phyloP scores from a whole-genome alignment of 805 yeast species.

The Suhomyces emberorum region DNA sequence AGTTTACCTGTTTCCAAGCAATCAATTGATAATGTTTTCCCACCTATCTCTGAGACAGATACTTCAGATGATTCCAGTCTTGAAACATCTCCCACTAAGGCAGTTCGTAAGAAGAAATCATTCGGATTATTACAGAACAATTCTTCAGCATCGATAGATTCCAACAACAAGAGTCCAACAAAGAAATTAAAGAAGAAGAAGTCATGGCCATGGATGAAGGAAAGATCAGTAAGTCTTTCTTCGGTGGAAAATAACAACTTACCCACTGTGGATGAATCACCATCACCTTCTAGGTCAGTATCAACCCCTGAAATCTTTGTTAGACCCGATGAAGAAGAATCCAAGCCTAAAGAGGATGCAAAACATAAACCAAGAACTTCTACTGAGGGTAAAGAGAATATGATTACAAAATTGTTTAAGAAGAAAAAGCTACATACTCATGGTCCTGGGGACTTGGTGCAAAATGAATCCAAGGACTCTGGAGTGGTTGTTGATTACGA shows the following conservation, averaged over 20 bases:
- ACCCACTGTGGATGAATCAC: constrained; percentile 21
- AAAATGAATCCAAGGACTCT: constrained; percentile 11
- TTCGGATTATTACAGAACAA: constrained; percentile 13
- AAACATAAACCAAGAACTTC: constrained; percentile 6
- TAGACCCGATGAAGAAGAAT: constrained; percentile 9
- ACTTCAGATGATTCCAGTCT: constrained; percentile 9
- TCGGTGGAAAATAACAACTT: constrained; percentile 21
- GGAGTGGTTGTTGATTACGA: constrained; percentile 28
- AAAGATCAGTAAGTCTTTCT: constrained; percentile 30
- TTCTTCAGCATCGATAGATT: not conserved
- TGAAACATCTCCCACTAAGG: constrained; percentile 13
- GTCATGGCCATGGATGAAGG: constrained; percentile 42
- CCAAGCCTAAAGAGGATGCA: constrained; percentile 7
- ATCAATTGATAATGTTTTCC: constrained; percentile 6
- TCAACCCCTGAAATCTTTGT: constrained; percentile 33
- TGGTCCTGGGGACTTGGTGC: constrained; percentile 10
- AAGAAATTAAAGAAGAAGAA: constrained; percentile 33
- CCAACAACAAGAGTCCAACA: constrained; percentile 9
- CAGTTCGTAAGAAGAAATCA: constrained; percentile 11
- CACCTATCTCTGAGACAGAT: constrained; percentile 6
- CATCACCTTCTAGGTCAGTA: constrained; percentile 29
- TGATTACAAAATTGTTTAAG: constrained; percentile 40
- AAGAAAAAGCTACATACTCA: too few species aligned
- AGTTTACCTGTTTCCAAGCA: constrained; percentile 2
- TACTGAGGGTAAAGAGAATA: constrained; percentile 33